Evolutionary conservation across 1,139 yeast genomes (phyloP), one percentile per base, ranked within the genome.

Genomic region (Kluyveromyces sp.): DNA sequence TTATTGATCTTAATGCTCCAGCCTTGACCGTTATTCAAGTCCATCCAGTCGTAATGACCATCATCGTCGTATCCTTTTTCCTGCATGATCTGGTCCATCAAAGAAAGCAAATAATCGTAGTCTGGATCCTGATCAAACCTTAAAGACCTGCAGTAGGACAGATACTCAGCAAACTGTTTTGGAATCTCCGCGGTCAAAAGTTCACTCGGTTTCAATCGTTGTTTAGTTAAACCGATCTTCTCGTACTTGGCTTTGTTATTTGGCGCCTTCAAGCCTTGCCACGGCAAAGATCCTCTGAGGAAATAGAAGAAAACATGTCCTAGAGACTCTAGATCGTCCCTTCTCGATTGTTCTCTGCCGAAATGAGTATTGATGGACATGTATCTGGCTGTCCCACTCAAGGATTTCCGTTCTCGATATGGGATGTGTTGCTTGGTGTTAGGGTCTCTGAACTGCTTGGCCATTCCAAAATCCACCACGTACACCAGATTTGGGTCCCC

Each of bases 261-360:
- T 52, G 95, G 95, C n/a, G 97, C 98, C 67, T 89, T 89, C 53
- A 92, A 74, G 25, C 98, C 97, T 69, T 92, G 98, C 98, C 98
- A 92, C 41, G 98, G 98, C 59, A 92, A 76, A 51, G 86, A 88
- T 40, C 98, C 98, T 55, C 94, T 76, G 56, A 92, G 68, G 61
- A 92, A 92, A 67, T 92, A 92, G 68, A 92, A 83, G 62, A 92
- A 86, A 2, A 92, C 97, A 67, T 92, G 96, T 36, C 96, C 97
- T 54, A 92, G 71, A 7, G 95, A 88, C 68, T 92, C 98, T 59
- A 92, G 74, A 66, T 92, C 98, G 64, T 92, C 98, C 58, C 98
- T 77, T 62, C 98, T 78, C 53, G 86, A 80, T 68, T 92, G 98
- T 66, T 92, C 98, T 61, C 96, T 78, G 39, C 98, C 98, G 60